Base-by-base conservation (phyloP, 169 alveolate species). In the Miamiensis avidus region DNA sequence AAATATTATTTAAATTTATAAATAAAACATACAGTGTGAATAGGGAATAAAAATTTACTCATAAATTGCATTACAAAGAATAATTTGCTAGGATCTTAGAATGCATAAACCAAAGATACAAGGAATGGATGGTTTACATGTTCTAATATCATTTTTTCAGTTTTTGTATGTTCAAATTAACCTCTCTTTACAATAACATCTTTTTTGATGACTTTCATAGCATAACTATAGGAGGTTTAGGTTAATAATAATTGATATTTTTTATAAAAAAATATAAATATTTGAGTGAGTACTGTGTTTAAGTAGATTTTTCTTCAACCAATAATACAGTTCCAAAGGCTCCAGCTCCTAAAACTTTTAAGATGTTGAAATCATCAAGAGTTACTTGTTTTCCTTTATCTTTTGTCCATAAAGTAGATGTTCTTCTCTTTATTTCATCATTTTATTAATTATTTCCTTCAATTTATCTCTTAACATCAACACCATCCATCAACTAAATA, bases 301-400 rank as follows among this genome's bases (percentile, higher is more conserved):
- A 74, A 26, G 34, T 33, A 27, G 86, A 82, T 82, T 88, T 89
- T 73, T 94, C 88, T 75, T 93, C 90, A 15, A 93, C 98, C 4
- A 93, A 79, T 79, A 89, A 87, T 1, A 95, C 98, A 32, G 93
- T 90, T 0, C 98, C 98, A 81, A 93, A 95, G 0, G 97, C 89
- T 28, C 98, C 98, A 83, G 89, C 93, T 27, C 98, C 98, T 65
- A 95, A 88, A 29, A 89, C 91, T 81, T 93, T 95, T n/a, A 91
- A 78, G n/a, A 91, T 88, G 26, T 78, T 84, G 81, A 95, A 95
- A 83, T 92, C 96, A 69, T 89, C 90, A 20, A 90, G 75, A 73
- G 89, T 82, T 0, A 87, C 89, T 25, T 91, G 85, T 73, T 89
- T 81, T 31, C 89, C 89, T 34, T 85, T 81, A 73, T 86, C 90